Percentiles rank a stretch among this genome's conserved stretches.
phyloP scores from a whole-genome alignment of 257 asterid species.

The Przewalskia tangutica region DNA sequence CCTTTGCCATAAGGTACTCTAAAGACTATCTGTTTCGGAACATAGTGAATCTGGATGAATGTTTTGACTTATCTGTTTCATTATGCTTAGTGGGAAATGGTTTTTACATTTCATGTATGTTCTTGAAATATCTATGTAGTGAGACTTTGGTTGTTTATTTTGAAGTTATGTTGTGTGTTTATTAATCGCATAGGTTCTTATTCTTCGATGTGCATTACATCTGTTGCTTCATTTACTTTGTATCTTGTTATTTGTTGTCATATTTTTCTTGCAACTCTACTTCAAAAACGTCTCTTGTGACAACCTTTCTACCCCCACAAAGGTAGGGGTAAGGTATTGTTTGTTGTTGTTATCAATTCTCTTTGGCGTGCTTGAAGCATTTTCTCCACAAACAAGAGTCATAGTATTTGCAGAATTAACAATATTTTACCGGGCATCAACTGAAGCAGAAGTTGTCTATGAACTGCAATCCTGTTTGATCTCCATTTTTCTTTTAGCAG shows the following conservation, averaged over 20 bases:
- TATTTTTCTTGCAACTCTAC: too few species aligned
- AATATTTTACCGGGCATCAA: too few species aligned
- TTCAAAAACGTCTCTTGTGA: too few species aligned
- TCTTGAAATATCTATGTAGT: not conserved
- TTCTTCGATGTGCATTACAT: not conserved
- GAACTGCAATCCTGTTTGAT: not conserved
- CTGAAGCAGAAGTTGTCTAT: too few species aligned
- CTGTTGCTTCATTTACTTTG: too few species aligned
- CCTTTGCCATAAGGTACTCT: not conserved
- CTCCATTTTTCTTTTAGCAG: not conserved
- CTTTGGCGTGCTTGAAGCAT: too few species aligned
- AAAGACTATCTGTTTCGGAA: not conserved
- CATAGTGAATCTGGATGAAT: not conserved
- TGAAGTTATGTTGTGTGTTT: not conserved
- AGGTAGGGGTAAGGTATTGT: too few species aligned
- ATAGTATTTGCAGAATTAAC: too few species aligned
- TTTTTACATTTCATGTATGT: not conserved
- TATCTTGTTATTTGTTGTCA: not conserved
- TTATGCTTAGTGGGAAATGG: not conserved
- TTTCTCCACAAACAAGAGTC: too few species aligned
- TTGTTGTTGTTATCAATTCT: too few species aligned
- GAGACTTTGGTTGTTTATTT: not conserved
- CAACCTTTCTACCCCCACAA: too few species aligned
- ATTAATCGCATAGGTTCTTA: too few species aligned
- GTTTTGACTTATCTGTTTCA: not conserved